Evolutionary conservation across 805 yeast species (phyloP), one percentile per base, ranked within the genome.

Genomic region (Yamadazyma akitaensis): DNA sequence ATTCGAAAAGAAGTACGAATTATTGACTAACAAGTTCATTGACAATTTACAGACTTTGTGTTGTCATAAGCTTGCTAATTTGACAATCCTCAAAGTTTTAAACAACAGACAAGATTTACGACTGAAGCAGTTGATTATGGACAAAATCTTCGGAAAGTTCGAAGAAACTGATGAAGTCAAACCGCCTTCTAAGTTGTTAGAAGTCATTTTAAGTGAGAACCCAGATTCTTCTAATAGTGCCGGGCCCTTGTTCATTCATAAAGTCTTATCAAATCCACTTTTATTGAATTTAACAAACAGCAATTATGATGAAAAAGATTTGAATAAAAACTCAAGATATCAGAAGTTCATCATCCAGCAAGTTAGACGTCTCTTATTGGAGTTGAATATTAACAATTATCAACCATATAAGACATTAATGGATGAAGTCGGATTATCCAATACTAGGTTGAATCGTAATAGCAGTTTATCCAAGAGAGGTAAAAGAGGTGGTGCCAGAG

Each of bases 351-450:
- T 88, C 4, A 64, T 80, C 18, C 69, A 72, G 42, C 85, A 83
- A 62, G 82, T 87, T 16, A 78, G 88, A 50, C 69, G 76, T 39
- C 78, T 83, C 6, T 68, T 91, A 47, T 66, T 81, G 36, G 85
- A 84, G 40, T 64, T 78, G 56, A 80, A 79, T 48, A 73, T 84
- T 33, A 56, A 71, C 38, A 69, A 76, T 25, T 71, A 67, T 43
- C 96, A 87, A 61, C 87, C 85, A 31, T 88, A 88, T 65, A 87
- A 88, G 60, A 81, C 96, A 53, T 72, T 94, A 47, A 79, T 91
- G 77, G 98, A 92, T 55, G 98, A 92, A 64, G 92, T 90, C 51
- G 97, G 97, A 2, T 69, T 91, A 34, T 62, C 73, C 9, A 63
- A 61, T 46, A 61, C 62, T 40, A 56, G 73, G 41, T 51, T 68